Evolutionary conservation across 768 basidiomycete species (phyloP), one percentile per base, ranked within the genome.

Genomic region (Leccinum variicolor): DNA sequence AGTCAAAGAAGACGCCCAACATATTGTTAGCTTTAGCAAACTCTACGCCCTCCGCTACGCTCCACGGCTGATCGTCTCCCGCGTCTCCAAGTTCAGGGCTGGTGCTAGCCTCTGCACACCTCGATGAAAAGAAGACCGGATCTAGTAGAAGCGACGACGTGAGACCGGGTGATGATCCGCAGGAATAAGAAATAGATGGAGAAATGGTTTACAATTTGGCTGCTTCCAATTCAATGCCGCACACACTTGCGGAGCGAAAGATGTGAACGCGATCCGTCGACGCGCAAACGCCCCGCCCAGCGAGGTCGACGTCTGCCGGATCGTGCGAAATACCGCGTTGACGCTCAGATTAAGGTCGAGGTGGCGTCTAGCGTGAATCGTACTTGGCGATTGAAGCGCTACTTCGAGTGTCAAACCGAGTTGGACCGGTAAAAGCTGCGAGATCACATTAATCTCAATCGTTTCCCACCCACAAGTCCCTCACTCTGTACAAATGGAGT

Each of bases 151-250:
- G 62, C 57, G 62, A 62, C 49, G 43, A 57, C 19, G 51, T 67
- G 53, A 69, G 62, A 55, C 45, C 19, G 54, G 45, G n/a, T n/a
- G 47, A 51, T 59, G 59, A 66, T 63, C 62, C 64, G 65, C 59
- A 67, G 48, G 3, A 62, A 57, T 62, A n/a, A 43, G 41, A 47
- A 62, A 57, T 43, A 62, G 54, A 57, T 33, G 36, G 50, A 43
- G 25, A 36, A 41, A 41, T n/a, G n/a, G n/a, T 39, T 74, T 75
- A 93, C 96, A 98, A 72, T 98, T 98, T 13, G 96, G 96, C 73
- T 99, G 96, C 74, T 99, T 99, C 97, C 96, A 98, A 67, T 99
- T 98, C 55, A 98, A 73, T 15, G 91, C 87, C 8, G 91, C 85
- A 72, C 94, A 96, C 0, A 94, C 84, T 68, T 91, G 87, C 9